Base-by-base conservation (phyloP, 2,329 filamentous ascomycete genomes). In the Plenodomus biglobosus region DNA sequence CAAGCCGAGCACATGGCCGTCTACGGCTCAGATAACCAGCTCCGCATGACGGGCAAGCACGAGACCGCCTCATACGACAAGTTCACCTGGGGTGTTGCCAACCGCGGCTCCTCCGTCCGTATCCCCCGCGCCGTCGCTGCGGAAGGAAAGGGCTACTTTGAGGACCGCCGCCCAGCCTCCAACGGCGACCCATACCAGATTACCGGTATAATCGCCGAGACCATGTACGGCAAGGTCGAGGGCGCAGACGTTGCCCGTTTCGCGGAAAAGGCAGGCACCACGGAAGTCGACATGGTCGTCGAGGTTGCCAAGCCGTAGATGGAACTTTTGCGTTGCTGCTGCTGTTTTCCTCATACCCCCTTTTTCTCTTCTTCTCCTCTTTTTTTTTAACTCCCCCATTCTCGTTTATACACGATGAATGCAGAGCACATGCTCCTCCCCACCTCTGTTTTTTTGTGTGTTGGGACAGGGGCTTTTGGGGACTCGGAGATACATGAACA, bases 21-120 rank as follows among this genome's bases (percentile, higher is more conserved):
- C 62, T 96, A 96, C 73, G 91, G 94, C 69, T 90, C 95, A 80
- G 92, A 92, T 74, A 99, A 99, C 80, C 90, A 94, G 65, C 83
- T 87, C 65, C 92, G 94, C 71, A 87, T 97, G 65, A 97, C 92
- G 44, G 94, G 94, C 65, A 82, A 83, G 60, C 90, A 96, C 78
- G 94, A 99, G 85, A 99, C 94, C 10, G 92, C 92, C 39, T 84
- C 81, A 65, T 96, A 96, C 69, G 92, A 99, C 71, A 83, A 87
- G 73, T 99, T 99, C 84, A 85, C 85, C 64, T 97, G 86, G 76
- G 92, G 94, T 71, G 86, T 97, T 54, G 94, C 94, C 74, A 92
- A 97, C 86, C 91, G 94, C 76, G 94, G 92, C 69, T 87, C 89
- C 50, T 95, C 88, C 34, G 92, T 97, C 68, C 90, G 94, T 74